Base-by-base conservation (phyloP, 2,329 filamentous ascomycete species). In the Scleromitrula shiraiana region DNA sequence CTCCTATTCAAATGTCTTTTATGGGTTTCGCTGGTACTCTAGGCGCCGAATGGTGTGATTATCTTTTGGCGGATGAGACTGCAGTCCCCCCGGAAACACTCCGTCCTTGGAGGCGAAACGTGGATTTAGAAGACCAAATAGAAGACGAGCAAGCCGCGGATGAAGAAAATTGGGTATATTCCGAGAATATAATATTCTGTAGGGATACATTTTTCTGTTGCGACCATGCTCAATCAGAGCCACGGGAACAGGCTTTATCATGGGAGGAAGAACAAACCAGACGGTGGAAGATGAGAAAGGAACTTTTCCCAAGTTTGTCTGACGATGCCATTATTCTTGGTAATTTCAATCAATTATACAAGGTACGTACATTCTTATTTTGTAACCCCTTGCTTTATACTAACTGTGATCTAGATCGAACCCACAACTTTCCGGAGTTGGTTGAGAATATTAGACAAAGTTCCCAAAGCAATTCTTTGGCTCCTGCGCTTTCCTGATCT, bases 311-410 rank as follows among this genome's bases (percentile, higher is more conserved):
- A 0, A 74, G 77, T 15, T 71, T 98, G 10, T 72, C 80, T 2
- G 85, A 97, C 59, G 83, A 95, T 63, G 78, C 81, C 17, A 82
- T 98, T 59, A 96, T 98, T 59, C 76, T 98, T 50, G 93, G 88
- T 6, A 98, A 98, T 67, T 98, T 98, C 69, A 98, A 98, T 63
- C 93, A 98, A 66, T 73, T 98, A 26, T 98, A 98, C 71, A 98
- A 98, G 81, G 90, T 93, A 72, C 55, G 73, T 60, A 9, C 24
- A 19, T 29, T 7, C 19, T 8, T 5, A 20, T 20, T 19, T n/a
- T 23, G 9, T 17, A 24, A 36, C 7, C 19, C 5, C 20, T 8
- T 12, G 23, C 38, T 12, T 17, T 24, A 41, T 22, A 39, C 37
- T 52, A 19, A 44, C 24, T 40, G 22, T 44, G 22, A 9, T 42